Percentiles rank a stretch among this genome's conserved stretches.
These are phyloP conservation scores for Coemansia sp. DNA, from an alignment of 192 early-diverging fungal genomes.

Conservation along the genomic window DNA sequence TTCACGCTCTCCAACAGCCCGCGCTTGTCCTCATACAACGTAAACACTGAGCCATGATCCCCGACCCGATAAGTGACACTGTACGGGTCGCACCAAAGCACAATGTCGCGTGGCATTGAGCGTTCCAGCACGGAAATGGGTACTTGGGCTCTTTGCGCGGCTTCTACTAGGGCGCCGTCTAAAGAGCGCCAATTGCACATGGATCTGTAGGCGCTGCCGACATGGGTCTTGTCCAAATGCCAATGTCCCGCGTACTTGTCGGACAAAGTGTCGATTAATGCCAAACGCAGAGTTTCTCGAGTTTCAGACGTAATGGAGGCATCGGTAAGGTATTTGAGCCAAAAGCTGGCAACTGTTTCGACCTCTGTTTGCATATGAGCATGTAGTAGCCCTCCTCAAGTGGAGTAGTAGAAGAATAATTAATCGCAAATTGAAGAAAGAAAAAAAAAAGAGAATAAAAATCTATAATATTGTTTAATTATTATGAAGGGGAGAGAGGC, in stretches of 20 bases:
- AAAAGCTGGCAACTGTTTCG: constrained; percentile 46
- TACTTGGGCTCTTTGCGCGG: constrained; percentile 54
- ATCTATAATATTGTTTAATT: constrained; percentile 1
- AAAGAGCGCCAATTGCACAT: constrained; percentile 69
- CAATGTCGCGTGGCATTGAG: constrained; percentile 64
- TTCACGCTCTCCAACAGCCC: constrained; percentile 45
- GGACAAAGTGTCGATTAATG: constrained; percentile 54
- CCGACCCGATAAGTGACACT: constrained; percentile 70
- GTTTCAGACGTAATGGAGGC: constrained; percentile 22
- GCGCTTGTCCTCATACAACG: constrained; percentile 63
- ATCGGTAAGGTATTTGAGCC: constrained; percentile 48
- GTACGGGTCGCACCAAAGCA: constrained; percentile 74
- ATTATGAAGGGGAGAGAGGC: not conserved
- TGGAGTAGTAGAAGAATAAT: not conserved
- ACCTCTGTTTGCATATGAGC: constrained; percentile 51
- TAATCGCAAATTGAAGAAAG: not conserved
- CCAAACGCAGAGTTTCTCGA: constrained; percentile 27
- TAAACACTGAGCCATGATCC: constrained; percentile 67
- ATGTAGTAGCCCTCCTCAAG: constrained; percentile 17
- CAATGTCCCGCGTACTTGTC: constrained; percentile 70
- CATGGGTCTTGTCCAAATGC: constrained; percentile 62
- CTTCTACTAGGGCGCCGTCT: constrained; percentile 61
- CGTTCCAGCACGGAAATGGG: constrained; percentile 53
- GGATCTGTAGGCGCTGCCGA: constrained; percentile 76
- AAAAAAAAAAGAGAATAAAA: not conserved